Evolutionary conservation across 176 grass and related monocot species (phyloP), one percentile per base, ranked within the genome.

Genomic region (Cocos nucifera): DNA sequence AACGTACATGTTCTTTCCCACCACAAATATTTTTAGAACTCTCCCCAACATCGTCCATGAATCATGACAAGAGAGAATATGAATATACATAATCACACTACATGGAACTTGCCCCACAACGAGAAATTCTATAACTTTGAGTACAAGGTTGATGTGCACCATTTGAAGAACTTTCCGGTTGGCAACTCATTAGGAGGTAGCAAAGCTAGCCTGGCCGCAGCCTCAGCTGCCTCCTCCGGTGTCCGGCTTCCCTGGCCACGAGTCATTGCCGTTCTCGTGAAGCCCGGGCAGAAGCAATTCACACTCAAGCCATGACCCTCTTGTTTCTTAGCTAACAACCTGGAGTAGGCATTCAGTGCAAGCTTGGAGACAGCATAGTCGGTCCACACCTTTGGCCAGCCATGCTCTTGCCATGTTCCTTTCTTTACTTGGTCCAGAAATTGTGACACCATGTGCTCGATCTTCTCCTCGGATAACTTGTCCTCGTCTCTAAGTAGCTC

Each of bases 301-400:
- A 90, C 68, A 22, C 86, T 85, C 60, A 86, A 59, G 19, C 78
- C 77, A 17, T 26, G 61, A 21, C 74, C 61, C 57, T 85, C 54
- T 19, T 87, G 73, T 21, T 78, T 72, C 75, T 66, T 79, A 53
- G 91, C 86, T 71, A 96, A 70, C 49, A 87, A 54, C 65, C 83
- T 73, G 1, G 91, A 77, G 75, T 96, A 96, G 30, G 91, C 91
- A 62, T 90, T 96, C 3, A 96, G 76, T 19, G 86, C 86, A 17
- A 96, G 86, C 83, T 96, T 96, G 17, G 91, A 96, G 14, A 96
- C 86, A 0, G 91, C 58, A 61, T 96, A 96, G 78, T 96, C 86
- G 17, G 91, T 96, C 91, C 91, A 96, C 57, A 90, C 83, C 72
- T 77, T 75, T 35, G 91, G 91, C 91, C 91, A 96, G 14, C 91